Percentiles rank a stretch among this genome's conserved stretches.
phyloP scores from a whole-genome alignment of 345 rosid genomes.

The Eucalyptus camaldulensis region DNA sequence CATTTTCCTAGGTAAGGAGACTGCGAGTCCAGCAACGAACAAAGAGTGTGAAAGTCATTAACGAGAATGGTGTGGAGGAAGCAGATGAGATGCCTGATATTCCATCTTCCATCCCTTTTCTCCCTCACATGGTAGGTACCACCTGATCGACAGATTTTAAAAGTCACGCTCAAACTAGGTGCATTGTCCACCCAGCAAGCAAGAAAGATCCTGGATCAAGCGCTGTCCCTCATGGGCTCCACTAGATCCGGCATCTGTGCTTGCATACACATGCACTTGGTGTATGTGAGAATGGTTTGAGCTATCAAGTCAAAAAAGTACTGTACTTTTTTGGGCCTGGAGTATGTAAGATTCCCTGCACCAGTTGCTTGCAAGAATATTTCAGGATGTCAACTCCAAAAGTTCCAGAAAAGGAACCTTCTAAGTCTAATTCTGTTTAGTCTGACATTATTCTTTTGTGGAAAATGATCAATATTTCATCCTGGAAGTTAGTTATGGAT shows the following conservation, averaged over 20 bases:
- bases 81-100: constrained; percentile 84
- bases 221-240: neutral
- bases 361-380: neutral
- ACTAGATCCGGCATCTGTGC: neutral
- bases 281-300: neutral
- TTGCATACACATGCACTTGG: neutral
- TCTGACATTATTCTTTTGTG: neutral
- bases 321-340: neutral
- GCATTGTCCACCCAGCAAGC: neutral
- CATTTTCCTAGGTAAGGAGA: constrained; percentile 50
- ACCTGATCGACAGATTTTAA: neutral
- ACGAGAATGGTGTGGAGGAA: constrained; percentile 27
- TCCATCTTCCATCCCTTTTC: constrained; percentile 88
- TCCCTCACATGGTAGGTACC: constrained; percentile 52
- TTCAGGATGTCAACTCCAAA: neutral
- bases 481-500: neutral
- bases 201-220: neutral
- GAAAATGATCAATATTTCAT: neutral
- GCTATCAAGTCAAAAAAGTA: neutral
- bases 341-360: neutral
- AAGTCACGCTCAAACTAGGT: neutral
- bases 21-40: constrained; percentile 74
- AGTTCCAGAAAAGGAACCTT: neutral
- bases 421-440: neutral
- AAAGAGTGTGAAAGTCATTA: constrained; percentile 26